phyloP scores from a whole-genome alignment of 768 basidiomycete genomes.

The Boletales sp. region DNA sequence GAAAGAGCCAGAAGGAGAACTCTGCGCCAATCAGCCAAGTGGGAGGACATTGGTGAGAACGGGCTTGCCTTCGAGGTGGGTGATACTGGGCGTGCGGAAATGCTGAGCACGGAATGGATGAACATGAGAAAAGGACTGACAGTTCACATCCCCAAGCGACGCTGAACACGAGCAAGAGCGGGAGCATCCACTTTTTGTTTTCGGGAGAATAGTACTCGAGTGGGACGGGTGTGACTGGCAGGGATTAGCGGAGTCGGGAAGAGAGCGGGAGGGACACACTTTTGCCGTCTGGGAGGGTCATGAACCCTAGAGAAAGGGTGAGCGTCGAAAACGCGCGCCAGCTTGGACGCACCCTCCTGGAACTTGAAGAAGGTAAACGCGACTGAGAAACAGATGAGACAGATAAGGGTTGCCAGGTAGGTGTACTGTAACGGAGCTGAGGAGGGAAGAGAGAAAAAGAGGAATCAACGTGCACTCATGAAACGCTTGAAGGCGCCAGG shows the following conservation, averaged over 20 bases:
- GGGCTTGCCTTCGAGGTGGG: slow-evolving; percentile 71
- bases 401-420: slow-evolving; percentile 67
- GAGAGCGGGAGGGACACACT: slow-evolving; percentile 3
- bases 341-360: slow-evolving; percentile 52
- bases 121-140: slow-evolving; percentile 32
- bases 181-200: slow-evolving; percentile 56
- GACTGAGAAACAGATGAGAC: slow-evolving; percentile 62
- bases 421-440: slow-evolving; percentile 54
- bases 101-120: background rate
- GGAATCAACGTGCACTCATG: slow-evolving; percentile 68
- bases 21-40: slow-evolving; percentile 40
- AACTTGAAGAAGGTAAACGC: slow-evolving; percentile 66
- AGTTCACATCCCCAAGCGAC: slow-evolving; percentile 74
- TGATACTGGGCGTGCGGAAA: slow-evolving; percentile 44
- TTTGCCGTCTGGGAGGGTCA: slow-evolving; percentile 6
- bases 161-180: slow-evolving; percentile 68
- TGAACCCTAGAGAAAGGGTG: slow-evolving; percentile 11
- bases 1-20: slow-evolving; percentile 79
- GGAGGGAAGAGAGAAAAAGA: background rate
- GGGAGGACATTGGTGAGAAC: background rate
- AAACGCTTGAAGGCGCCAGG: slow-evolving; percentile 84
- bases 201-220: slow-evolving; percentile 44
- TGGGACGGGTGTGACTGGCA: slow-evolving; percentile 56
- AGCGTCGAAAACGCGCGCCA: background rate
- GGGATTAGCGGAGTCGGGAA: slow-evolving; percentile 1